These are phyloP conservation scores for Cladosporium halotolerans DNA, from an alignment of 2,329 filamentous ascomycete species.

Conservation along the genomic window DNA sequence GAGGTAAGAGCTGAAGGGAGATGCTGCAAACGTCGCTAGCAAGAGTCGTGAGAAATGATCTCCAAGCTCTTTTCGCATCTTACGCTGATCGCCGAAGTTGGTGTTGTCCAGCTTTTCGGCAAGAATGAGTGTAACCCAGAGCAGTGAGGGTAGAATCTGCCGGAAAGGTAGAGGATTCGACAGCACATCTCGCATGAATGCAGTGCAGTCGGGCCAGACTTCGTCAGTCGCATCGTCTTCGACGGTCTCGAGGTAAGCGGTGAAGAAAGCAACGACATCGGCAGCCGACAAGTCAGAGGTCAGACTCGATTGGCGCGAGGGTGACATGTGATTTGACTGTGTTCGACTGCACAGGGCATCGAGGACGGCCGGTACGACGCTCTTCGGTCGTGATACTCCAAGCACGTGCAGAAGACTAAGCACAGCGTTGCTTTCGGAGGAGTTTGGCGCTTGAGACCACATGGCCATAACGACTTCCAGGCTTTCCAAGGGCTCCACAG, in stretches of 20 bases:
- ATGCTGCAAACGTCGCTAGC: constrained; percentile 82
- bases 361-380: constrained; percentile 88
- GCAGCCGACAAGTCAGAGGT: constrained; percentile 77
- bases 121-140: constrained; percentile 83
- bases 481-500: constrained; percentile 86
- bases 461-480: constrained; percentile 83
- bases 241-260: constrained; percentile 81
- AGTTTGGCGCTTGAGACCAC: constrained; percentile 57
- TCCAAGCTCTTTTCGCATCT: constrained; percentile 86
- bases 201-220: constrained; percentile 91
- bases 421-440: constrained; percentile 47
- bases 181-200: constrained; percentile 82
- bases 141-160: constrained; percentile 75
- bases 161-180: constrained; percentile 92
- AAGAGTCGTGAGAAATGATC: constrained; percentile 84
- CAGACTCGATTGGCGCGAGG: constrained; percentile 75
- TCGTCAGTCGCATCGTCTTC: constrained; percentile 98
- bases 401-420: constrained; percentile 85
- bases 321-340: constrained; percentile 73
- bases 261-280: constrained; percentile 80
- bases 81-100: constrained; percentile 88
- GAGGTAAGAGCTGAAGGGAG: constrained; percentile 12
- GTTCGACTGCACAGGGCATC: constrained; percentile 94
- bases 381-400: constrained; percentile 82
- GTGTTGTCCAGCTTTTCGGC: constrained; percentile 97